These are phyloP conservation scores for Aphanomyces cochlioides DNA, from an alignment of 352 stramenopile species.

Conservation along the genomic window DNA sequence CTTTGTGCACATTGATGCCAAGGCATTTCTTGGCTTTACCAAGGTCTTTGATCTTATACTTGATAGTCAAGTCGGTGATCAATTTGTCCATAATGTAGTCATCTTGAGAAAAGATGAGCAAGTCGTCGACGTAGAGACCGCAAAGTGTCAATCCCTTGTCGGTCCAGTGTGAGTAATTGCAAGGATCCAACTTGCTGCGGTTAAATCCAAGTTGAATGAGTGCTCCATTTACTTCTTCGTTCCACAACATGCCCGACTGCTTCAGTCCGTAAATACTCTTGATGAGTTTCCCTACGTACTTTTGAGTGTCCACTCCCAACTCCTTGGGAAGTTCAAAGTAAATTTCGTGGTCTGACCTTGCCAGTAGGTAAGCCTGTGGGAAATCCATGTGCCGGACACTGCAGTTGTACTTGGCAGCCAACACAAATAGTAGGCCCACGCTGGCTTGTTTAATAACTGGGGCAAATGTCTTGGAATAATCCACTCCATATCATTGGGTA, in stretches of 20 bases:
- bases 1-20: not conserved
- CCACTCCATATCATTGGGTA: slow-evolving; percentile 34
- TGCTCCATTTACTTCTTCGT: slow-evolving; percentile 32
- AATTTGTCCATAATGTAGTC: no score
- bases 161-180: slow-evolving; percentile 31
- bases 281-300: no score
- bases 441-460: no score
- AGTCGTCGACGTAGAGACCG: slow-evolving; percentile 37
- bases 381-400: no score
- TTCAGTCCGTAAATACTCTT: no score
- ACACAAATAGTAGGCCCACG: no score
- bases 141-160: slow-evolving; percentile 12
- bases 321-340: no score
- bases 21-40: not conserved
- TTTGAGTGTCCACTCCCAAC: no score
- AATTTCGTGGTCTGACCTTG: slow-evolving; percentile 25
- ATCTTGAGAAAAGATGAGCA: slow-evolving; percentile 31
- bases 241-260: no score
- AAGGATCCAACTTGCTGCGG: slow-evolving; percentile 35
- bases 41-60: not conserved
- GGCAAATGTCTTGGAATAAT: no score
- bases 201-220: slow-evolving; percentile 32
- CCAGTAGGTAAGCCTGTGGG: slow-evolving; percentile 44
- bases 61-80: not conserved
- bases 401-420: no score